phyloP scores from a whole-genome alignment of 176 grass and related monocot genomes.

The Phoenix dactylifera region DNA sequence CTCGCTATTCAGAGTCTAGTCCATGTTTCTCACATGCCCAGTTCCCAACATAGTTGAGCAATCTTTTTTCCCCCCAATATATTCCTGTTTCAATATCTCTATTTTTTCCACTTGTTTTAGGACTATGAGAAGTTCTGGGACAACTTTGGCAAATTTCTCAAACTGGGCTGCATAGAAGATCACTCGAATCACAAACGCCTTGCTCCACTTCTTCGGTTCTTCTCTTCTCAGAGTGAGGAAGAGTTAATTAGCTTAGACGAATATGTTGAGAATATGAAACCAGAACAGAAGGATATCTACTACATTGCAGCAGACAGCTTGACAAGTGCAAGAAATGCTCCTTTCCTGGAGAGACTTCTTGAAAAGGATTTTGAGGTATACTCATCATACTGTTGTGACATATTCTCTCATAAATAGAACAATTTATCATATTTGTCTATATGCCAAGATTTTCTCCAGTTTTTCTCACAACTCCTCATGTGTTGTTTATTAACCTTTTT shows the following conservation, averaged over 20 bases:
- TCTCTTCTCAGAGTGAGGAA: slow-evolving; percentile 85
- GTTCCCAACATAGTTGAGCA: too few species aligned
- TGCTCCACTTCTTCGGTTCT: slow-evolving; percentile 89
- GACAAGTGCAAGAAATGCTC: slow-evolving; percentile 84
- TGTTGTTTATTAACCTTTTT: too few species aligned
- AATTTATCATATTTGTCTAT: too few species aligned
- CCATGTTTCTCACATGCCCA: too few species aligned
- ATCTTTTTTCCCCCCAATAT: background rate
- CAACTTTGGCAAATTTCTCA: slow-evolving; percentile 88
- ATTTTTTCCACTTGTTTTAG: background rate
- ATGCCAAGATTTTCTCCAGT: too few species aligned
- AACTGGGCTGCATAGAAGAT: slow-evolving; percentile 84
- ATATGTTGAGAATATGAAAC: slow-evolving; percentile 97
- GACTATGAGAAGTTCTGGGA: slow-evolving; percentile 91
- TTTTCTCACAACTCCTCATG: too few species aligned
- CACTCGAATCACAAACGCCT: slow-evolving; percentile 91
- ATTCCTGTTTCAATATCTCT: background rate
- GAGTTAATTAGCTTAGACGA: slow-evolving; percentile 95
- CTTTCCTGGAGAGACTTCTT: slow-evolving; percentile 76
- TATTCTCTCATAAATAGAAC: too few species aligned
- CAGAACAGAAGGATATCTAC: slow-evolving; percentile 87
- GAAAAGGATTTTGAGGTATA: slow-evolving; percentile 90
- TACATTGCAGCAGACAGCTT: slow-evolving; percentile 81
- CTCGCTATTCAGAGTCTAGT: too few species aligned
- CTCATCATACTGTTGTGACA: slow-evolving; percentile 2